Evolutionary conservation across 163 green algal species (phyloP).

Genomic region (Chlamydomonas reinhardtii): DNA sequence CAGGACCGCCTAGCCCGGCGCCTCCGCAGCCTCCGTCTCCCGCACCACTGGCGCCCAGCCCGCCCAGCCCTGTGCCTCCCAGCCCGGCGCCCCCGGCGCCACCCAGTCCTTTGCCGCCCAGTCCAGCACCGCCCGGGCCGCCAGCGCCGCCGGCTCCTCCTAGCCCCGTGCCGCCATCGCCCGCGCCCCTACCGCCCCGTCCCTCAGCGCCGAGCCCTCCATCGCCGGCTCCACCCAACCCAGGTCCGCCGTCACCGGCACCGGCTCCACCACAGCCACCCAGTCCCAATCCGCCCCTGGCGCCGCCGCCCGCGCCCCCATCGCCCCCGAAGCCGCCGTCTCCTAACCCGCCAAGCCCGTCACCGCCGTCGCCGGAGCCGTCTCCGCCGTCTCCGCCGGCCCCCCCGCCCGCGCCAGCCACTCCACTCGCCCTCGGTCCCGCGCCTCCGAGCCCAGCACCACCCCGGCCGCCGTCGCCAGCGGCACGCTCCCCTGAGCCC

Average conservation of each 20-base stretch:
- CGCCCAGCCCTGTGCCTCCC: no score
- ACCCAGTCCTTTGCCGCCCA: neutral
- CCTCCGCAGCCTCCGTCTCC: no score
- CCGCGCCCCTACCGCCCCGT: neutral
- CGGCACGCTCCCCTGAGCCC: neutral
- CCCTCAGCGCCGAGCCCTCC: neutral
- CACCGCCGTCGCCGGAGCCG: neutral
- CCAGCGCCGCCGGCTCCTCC: neutral
- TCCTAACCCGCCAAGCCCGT: neutral
- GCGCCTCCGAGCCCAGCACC: neutral
- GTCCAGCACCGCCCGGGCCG: neutral
- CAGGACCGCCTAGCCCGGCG: no score
- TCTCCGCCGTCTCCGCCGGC: neutral
- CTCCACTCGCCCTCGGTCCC: neutral
- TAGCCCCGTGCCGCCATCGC: neutral
- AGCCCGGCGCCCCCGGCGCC: neutral
- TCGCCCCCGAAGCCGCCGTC: neutral
- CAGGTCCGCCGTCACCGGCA: neutral
- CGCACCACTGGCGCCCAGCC: no score
- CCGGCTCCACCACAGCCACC: neutral
- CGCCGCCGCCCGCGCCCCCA: neutral
- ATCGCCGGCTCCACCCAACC: neutral
- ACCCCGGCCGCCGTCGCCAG: neutral
- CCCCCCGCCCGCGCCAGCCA: neutral
- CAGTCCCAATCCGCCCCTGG: neutral